Base-by-base conservation (phyloP, 768 basidiomycete species). In the Coprinellus aureogranulatus region DNA sequence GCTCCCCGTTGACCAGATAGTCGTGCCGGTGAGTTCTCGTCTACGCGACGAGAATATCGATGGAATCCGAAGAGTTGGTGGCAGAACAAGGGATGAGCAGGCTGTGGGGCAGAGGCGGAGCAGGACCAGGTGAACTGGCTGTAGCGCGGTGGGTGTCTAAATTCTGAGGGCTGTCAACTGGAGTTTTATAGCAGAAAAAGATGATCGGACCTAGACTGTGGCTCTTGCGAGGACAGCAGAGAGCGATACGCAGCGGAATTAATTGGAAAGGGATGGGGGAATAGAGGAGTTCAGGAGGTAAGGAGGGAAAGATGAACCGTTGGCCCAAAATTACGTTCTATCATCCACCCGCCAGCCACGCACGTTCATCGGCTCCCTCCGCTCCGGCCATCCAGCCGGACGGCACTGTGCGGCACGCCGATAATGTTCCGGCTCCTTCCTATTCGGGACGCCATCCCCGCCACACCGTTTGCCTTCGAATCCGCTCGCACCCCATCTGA, bases 331-430 rank as follows among this genome's bases (percentile, higher is more conserved):
- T 72, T 73, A 70, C 68, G 73, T 69, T 70, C 66, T 61, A 51
- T 31, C 30, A 51, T 64, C 59, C 58, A 60, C 53, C 66, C 63
- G 63, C 62, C 66, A 65, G 14, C 62, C 73, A 77, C 81, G 80
- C 80, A 83, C 81, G 81, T 83, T 81, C 75, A 64, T 81, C 79
- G 78, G 77, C 72, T 65, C 51, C 51, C 59, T 27, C 62, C 62
- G 68, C 60, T 53, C 49, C 59, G 12, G 50, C 62, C 52, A n/a
- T 40, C 50, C 48, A 53, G 10, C 41, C 16, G n/a, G n/a, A n/a
- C n/a, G n/a, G n/a, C n/a, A n/a, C n/a, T n/a, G n/a, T n/a, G n/a
- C n/a, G n/a, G n/a, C n/a, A n/a, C 18, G 6, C 41, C 41, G 41
- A 44, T 8, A 44, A 18, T 22, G 20, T 22, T 16, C 40, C 58